phyloP scores from a whole-genome alignment of 495 filamentous ascomycete genomes.

The Cairneyella variabilis region DNA sequence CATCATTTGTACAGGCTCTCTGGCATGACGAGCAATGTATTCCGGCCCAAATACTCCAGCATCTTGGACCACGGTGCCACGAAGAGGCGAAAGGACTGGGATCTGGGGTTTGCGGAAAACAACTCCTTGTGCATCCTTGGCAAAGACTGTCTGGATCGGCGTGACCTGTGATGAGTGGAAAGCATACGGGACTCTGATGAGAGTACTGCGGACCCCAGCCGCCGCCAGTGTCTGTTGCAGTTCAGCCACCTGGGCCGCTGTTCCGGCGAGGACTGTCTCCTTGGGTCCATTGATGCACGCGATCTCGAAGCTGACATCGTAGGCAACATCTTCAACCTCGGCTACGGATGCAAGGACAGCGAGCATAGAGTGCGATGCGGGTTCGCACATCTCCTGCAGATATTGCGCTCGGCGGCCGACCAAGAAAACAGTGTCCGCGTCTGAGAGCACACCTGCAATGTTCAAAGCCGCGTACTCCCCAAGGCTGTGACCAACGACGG shows the following conservation, averaged over 20 bases:
- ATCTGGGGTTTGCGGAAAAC: slow-evolving; percentile 56
- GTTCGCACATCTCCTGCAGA: slow-evolving; percentile 64
- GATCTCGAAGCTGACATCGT: slow-evolving; percentile 34
- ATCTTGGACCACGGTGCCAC: slow-evolving; percentile 54
- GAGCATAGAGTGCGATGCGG: slow-evolving; percentile 68
- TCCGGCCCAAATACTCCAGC: slow-evolving; percentile 47
- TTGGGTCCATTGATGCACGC: slow-evolving; percentile 59
- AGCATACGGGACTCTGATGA: slow-evolving; percentile 70
- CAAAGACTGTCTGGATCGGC: slow-evolving; percentile 63
- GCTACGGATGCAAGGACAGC: slow-evolving; percentile 45
- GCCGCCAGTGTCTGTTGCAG: slow-evolving; percentile 54
- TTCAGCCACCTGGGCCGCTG: slow-evolving; percentile 43
- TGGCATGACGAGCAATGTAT: slow-evolving; percentile 63
- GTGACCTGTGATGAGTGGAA: slow-evolving; percentile 81
- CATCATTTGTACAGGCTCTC: slow-evolving; percentile 70
- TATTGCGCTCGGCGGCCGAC: slow-evolving; percentile 73
- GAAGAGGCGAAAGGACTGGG: slow-evolving; percentile 65
- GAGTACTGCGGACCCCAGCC: slow-evolving; percentile 58
- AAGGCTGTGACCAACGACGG: slow-evolving; percentile 81
- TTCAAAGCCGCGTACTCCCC: slow-evolving; percentile 88
- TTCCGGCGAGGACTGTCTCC: slow-evolving; percentile 58
- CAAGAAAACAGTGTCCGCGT: slow-evolving; percentile 73
- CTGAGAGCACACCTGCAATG: slow-evolving; percentile 73
- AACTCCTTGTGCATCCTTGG: slow-evolving; percentile 50
- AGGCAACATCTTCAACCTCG: slow-evolving; percentile 33